A percentile compares a stretch with the other conserved stretches of the same genome.
Evolutionary conservation across 1,284 basidiomycete species (phyloP).

Genomic region (Rhodotorula sp.): DNA sequence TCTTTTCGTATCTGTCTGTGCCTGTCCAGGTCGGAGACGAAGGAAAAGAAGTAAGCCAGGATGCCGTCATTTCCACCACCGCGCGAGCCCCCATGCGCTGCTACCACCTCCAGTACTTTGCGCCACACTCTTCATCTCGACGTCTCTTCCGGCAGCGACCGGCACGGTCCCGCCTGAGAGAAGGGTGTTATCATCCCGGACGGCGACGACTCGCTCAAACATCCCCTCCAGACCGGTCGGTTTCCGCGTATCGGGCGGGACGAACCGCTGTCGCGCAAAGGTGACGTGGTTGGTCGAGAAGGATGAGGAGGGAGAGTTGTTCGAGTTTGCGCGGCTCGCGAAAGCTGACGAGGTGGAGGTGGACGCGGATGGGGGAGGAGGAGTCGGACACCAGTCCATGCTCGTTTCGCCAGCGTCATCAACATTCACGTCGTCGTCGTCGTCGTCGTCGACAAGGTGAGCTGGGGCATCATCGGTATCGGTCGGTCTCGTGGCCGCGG

Average conservation of each 20-base stretch:
- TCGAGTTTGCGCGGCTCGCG: neutral
- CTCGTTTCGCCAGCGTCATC: conserved; percentile 16
- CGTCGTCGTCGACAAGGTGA: conserved; percentile 15
- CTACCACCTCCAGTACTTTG: neutral
- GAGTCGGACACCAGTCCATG: conserved; percentile 29
- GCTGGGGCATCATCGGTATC: conserved; percentile 19
- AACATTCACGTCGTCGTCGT: conserved; percentile 14
- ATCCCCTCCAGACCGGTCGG: conserved; percentile 31
- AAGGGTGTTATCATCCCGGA: neutral
- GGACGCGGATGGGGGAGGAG: conserved; percentile 1
- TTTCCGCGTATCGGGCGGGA: conserved; percentile 25
- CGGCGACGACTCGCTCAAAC: conserved; percentile 12
- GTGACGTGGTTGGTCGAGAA: neutral
- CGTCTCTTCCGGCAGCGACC: neutral
- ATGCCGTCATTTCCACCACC: too few relatives aligned
- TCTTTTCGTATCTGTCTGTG: too few relatives aligned
- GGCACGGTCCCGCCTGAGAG: neutral
- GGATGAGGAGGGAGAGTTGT: neutral
- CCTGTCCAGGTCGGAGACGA: too few relatives aligned
- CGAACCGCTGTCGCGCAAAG: conserved; percentile 18
- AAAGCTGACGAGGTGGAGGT: neutral
- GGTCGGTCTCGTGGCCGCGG: neutral
- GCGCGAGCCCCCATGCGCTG: neutral
- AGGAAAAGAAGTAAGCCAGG: too few relatives aligned
- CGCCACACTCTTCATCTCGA: conserved; percentile 6